These are phyloP conservation scores for Aspergillus felis DNA, from an alignment of 2,329 filamentous ascomycete genomes.

Conservation along the genomic window DNA sequence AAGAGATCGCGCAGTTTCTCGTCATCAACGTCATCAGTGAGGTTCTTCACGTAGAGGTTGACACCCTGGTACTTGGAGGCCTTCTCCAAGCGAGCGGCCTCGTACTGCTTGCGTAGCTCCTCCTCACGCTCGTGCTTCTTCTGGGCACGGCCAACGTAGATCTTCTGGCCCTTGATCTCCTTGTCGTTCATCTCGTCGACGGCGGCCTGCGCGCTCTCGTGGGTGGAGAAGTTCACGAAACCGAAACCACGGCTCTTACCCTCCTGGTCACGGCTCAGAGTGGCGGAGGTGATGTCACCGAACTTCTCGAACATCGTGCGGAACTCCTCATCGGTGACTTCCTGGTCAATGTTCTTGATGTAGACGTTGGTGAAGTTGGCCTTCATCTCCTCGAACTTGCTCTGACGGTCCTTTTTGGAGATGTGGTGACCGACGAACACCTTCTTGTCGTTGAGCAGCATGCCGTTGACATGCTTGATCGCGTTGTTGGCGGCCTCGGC, in stretches of 20 bases:
- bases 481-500: conserved; percentile 94
- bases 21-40: conserved; percentile 94
- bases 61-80: conserved; percentile 99
- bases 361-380: conserved; percentile 99
- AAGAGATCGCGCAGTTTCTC: conserved; percentile 97
- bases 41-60: conserved; percentile 99
- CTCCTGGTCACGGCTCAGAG: conserved; percentile 81
- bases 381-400: conserved; percentile 99
- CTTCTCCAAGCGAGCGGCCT: conserved; percentile 96
- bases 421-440: conserved; percentile 99
- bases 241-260: conserved; percentile 94
- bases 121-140: conserved; percentile 99
- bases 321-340: conserved; percentile 91
- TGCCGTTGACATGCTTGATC: conserved; percentile 99
- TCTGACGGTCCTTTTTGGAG: conserved; percentile 99
- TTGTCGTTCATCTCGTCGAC: conserved; percentile 90
- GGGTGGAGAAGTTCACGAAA: conserved; percentile 92
- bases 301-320: conserved; percentile 86
- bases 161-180: conserved; percentile 89
- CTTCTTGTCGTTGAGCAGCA: conserved; percentile 99
- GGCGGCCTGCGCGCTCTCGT: conserved; percentile 79
- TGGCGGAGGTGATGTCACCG: conserved; percentile 92
- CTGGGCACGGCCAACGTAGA: conserved; percentile 97
- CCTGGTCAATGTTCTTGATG: conserved; percentile 91
- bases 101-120: conserved; percentile 97